Base-by-base conservation (phyloP, 139 green algal species). In the Astrephomene gubernaculifera region DNA sequence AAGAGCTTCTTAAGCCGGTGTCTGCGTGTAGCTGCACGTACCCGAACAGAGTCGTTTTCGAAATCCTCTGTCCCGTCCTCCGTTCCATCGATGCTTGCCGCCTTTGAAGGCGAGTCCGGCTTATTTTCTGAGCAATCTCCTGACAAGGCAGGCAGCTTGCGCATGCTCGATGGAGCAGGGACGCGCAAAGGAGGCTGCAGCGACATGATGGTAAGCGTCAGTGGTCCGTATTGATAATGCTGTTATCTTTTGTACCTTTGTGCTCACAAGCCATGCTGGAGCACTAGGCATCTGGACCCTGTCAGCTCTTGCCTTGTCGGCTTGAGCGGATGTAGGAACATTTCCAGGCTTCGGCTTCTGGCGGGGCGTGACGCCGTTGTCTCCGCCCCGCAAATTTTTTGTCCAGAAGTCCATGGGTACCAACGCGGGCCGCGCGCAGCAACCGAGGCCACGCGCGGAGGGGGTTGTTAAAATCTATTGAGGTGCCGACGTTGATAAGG, bases 21-120 rank as follows among this genome's bases (percentile, higher is more conserved):
- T 25, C 49, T 41, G 7, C 45, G 7, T 41, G 63, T 4, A 52
- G 27, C 29, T 35, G 39, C 65, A 12, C 78, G 44, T 35, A 84
- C 78, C 78, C 65, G 78, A 25, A 84, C 78, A 1, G 38, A 64
- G 63, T 84, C 78, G 41, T 84, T 84, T 39, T 84, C 78, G 22
- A 84, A 75, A 27, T 65, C 41, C 31, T 80, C 71, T 4, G 36
- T 81, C 53, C 53, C 73, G 21, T 38, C 24, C 0, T 41, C 57
- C 31, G 74, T 63, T 1, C 78, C 61, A 29, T 84, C 78, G 19
- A 73, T 63, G 35, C 78, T 71, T 38, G 25, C 54, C 38, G 75
- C 25, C 36, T 71, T 53, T 21, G 38, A 52, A 35, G 75, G 75
- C 36, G 75, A 82, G 29, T 82, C 75, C 25, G 33, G 31, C 29